Evolutionary conservation across 1,284 basidiomycete species (phyloP), one percentile per base, ranked within the genome.

Genomic region (Agroathelia rolfsii): DNA sequence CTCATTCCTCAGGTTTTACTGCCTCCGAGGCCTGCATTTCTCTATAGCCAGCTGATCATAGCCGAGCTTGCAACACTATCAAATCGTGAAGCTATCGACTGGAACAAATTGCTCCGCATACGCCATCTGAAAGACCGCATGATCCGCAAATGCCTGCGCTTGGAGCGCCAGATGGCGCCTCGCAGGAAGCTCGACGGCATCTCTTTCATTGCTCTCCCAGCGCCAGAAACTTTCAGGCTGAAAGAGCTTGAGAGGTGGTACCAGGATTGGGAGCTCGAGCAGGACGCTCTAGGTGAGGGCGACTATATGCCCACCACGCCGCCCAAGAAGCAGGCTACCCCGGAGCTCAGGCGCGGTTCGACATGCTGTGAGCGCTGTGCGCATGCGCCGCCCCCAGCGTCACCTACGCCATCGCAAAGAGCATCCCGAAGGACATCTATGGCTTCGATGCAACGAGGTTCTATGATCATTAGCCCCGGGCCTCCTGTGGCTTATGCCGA

Each of bases 201-300:
- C n/a, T n/a, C n/a, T n/a, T 78, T 79, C 50, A 69, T 74, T 40
- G 73, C 75, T 7, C 56, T 78, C 24, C 61, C 76, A 30, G 77
- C 79, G 1, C 76, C 79, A 1, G 49, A 66, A 21, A 78, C 83
- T 49, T 82, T 83, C 48, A 66, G 77, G 16, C 52, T 82, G 24
- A 80, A 79, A 54, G 78, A 80, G 51, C 79, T 82, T 67, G 78
- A 82, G 45, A 72, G 70, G 36, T 82, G 79, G 79, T 70, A 79
- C 46, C 61, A 60, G 38, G 47, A 51, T 16, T 58, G 67, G 20
- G 55, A 60, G 31, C 27, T n/a, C 40, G 30, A 19, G 48, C 43
- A 31, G 30, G 8, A 30, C 32, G n/a, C n/a, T 29, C 26, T 43
- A 32, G 49, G 45, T 12, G 37, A 30, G 7, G 13, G n/a, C n/a